Base-by-base conservation (phyloP, 2,329 filamentous ascomycete species). In the Grosmannia penicillata region DNA sequence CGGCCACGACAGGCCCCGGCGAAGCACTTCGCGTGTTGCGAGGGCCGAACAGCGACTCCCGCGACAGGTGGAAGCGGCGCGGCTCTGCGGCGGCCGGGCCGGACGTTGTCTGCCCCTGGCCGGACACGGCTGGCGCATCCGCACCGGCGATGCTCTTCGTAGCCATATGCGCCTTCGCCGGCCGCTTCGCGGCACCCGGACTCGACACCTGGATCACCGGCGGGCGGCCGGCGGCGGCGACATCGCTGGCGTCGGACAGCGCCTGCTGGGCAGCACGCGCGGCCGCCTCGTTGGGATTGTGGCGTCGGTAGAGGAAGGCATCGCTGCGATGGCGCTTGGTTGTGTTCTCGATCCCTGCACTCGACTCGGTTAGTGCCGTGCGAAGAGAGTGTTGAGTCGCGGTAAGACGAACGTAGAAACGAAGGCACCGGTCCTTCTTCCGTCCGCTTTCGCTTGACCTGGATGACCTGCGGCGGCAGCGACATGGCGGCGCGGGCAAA, bases 371-470 rank as follows among this genome's bases (percentile, higher is more conserved):
- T n/a, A n/a, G n/a, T n/a, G n/a, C n/a, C n/a, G n/a, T n/a, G n/a
- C n/a, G n/a, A n/a, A n/a, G n/a, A n/a, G n/a, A n/a, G n/a, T n/a
- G n/a, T n/a, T n/a, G n/a, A n/a, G n/a, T n/a, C n/a, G n/a, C n/a
- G n/a, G n/a, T n/a, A n/a, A 36, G 15, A 42, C 44, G 35, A 38
- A 57, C 66, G 44, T 49, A 75, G 70, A 63, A 33, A 75, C 62
- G 47, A 70, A 72, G 38, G 69, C 64, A 75, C 65, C 4, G 70
- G 68, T 11, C 59, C 57, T 25, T 65, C 61, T 41, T 70, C 67
- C 36, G 63, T 65, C 29, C 68, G 66, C 56, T 75, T 75, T 49
- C 72, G 70, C 61, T 75, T 75, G 46, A 76, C 66, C 41, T 68
- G 66, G 53, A 76, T 75, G 35, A 70, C 57, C 43, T 72, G 65